Evolutionary conservation across 176 grass and related monocot genomes (phyloP).

Genomic region (Olyra latifolia): DNA sequence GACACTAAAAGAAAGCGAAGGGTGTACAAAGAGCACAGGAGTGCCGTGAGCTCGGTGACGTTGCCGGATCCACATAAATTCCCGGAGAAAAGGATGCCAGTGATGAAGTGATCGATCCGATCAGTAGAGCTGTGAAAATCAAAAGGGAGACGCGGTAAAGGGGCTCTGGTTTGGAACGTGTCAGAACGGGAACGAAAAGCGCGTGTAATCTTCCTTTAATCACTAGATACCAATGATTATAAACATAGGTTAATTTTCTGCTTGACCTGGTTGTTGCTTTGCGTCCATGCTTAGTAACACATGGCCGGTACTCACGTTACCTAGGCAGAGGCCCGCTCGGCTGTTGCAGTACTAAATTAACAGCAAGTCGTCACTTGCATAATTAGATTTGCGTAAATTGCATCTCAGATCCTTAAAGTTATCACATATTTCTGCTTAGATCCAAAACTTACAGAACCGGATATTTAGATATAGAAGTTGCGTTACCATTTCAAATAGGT

Average conservation of each 20-base stretch:
- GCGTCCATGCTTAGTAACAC: neutral
- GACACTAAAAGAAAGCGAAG: neutral
- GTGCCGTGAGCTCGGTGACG: constrained; percentile 3
- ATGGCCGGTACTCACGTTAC: neutral
- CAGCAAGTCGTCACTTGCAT: no score
- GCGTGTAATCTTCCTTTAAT: constrained; percentile 13
- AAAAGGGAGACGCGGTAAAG: constrained; percentile 19
- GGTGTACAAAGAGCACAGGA: neutral
- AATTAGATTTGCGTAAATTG: no score
- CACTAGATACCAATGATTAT: neutral
- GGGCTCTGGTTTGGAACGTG: neutral
- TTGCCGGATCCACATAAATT: neutral
- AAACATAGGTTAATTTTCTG: neutral
- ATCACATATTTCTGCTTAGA: no score
- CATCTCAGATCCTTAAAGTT: no score
- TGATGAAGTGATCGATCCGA: neutral
- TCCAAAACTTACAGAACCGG: no score
- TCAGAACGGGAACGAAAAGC: constrained; percentile 25
- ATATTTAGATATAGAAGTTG: no score
- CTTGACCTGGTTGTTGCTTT: neutral
- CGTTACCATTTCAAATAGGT: no score
- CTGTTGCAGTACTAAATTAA: no score
- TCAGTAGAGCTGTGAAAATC: neutral
- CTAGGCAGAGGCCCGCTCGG: neutral
- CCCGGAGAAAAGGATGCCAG: neutral